Percentiles rank a stretch among this genome's conserved stretches.
These are phyloP conservation scores for Trametes meyenii DNA, from an alignment of 768 basidiomycete genomes.

Conservation along the genomic window DNA sequence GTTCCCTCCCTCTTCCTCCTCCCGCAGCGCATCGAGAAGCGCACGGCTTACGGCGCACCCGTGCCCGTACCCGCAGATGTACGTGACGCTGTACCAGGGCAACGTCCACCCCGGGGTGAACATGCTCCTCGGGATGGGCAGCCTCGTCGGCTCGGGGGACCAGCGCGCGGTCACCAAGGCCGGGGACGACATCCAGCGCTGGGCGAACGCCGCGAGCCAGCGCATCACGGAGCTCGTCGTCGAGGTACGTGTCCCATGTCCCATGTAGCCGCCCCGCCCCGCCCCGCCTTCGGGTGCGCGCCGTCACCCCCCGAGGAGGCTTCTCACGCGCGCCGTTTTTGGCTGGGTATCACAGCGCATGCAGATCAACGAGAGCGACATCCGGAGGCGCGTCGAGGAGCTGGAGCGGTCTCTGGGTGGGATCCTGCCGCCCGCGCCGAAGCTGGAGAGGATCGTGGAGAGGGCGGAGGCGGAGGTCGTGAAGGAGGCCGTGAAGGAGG, in stretches of 20 bases:
- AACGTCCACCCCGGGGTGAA: constrained; percentile 7
- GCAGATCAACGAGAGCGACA: not conserved
- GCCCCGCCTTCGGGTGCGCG: no score
- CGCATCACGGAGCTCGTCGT: not conserved
- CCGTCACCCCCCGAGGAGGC: no score
- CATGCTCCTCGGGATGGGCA: constrained; percentile 11
- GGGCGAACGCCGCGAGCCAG: constrained; percentile 6
- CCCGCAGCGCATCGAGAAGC: not conserved
- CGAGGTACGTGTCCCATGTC: constrained; percentile 1
- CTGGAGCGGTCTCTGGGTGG: constrained; percentile 1
- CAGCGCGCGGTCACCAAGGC: not conserved
- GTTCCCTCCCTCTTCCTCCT: not conserved
- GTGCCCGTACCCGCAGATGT: constrained; percentile 1
- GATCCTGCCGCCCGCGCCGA: not conserved
- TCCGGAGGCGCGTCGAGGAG: not conserved
- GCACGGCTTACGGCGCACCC: not conserved
- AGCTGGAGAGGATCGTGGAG: not conserved
- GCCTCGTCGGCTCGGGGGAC: constrained; percentile 1
- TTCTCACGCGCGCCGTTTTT: no score
- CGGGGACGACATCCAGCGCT: not conserved
- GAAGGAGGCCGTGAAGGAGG: not conserved
- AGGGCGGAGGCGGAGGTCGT: not conserved
- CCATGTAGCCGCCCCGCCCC: no score
- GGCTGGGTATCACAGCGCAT: not conserved
- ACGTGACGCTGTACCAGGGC: constrained; percentile 5